These are phyloP conservation scores for Cystobasidium ongulense DNA, from an alignment of 768 basidiomycete species.

Conservation along the genomic window DNA sequence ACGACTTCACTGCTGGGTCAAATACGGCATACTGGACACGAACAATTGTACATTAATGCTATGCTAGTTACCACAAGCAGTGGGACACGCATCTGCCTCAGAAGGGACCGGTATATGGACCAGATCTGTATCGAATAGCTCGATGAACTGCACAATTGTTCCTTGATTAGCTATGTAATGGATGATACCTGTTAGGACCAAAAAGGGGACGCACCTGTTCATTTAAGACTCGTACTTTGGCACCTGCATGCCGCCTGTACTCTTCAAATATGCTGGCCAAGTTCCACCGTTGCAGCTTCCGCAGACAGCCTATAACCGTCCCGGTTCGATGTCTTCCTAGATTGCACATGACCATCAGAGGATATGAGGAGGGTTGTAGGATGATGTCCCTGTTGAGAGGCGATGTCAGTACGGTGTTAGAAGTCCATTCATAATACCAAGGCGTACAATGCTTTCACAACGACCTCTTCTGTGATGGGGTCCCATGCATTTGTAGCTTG, in stretches of 20 bases:
- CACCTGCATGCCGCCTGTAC: constrained; percentile 45
- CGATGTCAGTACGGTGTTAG: too few species aligned
- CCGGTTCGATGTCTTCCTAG: constrained; percentile 47
- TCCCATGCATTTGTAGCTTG: constrained; percentile 34
- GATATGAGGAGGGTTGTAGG: constrained; percentile 44
- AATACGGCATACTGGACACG: not conserved
- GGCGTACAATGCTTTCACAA: constrained; percentile 44
- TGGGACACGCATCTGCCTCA: not conserved
- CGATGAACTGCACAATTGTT: constrained; percentile 44
- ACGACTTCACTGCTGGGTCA: too few species aligned
- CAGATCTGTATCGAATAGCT: constrained; percentile 47
- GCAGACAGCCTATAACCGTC: constrained; percentile 47
- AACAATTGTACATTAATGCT: not conserved
- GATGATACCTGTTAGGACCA: too few species aligned
- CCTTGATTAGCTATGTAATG: not conserved
- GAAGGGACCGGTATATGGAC: constrained; percentile 37
- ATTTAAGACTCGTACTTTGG: constrained; percentile 46
- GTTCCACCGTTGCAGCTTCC: constrained; percentile 46
- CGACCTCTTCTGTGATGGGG: constrained; percentile 45
- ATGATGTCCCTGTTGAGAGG: constrained; percentile 41
- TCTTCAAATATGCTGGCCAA: constrained; percentile 41
- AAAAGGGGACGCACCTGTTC: constrained; percentile 42
- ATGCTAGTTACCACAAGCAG: not conserved
- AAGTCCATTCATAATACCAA: not conserved
- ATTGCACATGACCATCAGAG: constrained; percentile 45